Conservation (phyloP, 345 rosid species). For the Syzygium aromaticum region DNA sequence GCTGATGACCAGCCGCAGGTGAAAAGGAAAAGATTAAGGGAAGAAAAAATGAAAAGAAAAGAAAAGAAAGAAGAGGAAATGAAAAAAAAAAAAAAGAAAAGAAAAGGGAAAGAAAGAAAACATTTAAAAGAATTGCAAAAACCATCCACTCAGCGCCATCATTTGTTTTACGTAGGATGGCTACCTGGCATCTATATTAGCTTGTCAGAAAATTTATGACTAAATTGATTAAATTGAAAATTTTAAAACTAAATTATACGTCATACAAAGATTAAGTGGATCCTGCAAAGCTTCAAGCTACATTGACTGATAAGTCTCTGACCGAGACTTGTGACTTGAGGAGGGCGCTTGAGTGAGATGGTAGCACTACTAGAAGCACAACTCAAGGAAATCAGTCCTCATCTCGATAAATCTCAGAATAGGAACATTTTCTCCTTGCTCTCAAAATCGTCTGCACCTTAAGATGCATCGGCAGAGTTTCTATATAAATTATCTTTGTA, state of each 20-base stretch:
- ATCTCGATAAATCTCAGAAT: slow-evolving; percentile 96
- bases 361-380: slow-evolving; percentile 76
- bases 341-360: slow-evolving; percentile 61
- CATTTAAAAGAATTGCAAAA: too few species aligned
- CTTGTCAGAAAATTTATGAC: too few species aligned
- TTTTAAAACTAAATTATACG: too few species aligned
- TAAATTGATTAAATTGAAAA: too few species aligned
- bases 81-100: too few species aligned
- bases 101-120: too few species aligned
- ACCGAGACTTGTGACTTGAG: slow-evolving; percentile 51
- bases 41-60: too few species aligned
- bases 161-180: fast-evolving
- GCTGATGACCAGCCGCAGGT: too few species aligned
- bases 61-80: too few species aligned
- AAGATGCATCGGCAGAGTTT: neutral
- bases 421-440: slow-evolving; percentile 9
- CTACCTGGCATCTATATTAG: fast-evolving
- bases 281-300: slow-evolving; percentile 79
- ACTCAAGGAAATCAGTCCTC: slow-evolving; percentile 87
- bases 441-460: neutral
- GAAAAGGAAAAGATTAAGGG: too few species aligned
- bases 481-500: slow-evolving; percentile 1
- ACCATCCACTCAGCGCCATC: fast-evolving
- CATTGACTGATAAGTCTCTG: slow-evolving; percentile 48
- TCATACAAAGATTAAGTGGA: slow-evolving; percentile 74